These are phyloP conservation scores for Andrographis paniculata DNA, from an alignment of 305 asterid genomes.

Conservation along the genomic window DNA sequence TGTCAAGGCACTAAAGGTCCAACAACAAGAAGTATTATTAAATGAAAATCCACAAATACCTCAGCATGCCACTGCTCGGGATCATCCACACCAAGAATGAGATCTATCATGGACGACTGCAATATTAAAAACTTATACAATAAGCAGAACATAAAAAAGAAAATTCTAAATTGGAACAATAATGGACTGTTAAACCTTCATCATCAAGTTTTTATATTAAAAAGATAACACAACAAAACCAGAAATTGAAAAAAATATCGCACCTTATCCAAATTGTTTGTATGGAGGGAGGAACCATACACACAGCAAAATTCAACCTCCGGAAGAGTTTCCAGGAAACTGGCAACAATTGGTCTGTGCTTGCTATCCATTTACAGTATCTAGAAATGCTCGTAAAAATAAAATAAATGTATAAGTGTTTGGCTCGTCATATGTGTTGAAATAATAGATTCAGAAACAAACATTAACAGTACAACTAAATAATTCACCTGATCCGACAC, in stretches of 20 bases:
- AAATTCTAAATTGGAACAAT: background rate
- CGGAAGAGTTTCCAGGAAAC: constrained; percentile 62
- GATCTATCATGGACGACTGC: constrained; percentile 76
- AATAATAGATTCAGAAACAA: too few relatives aligned
- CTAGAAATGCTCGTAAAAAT: too few relatives aligned
- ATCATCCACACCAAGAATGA: constrained; percentile 74
- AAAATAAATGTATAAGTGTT: too few relatives aligned
- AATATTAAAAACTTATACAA: constrained; percentile 6
- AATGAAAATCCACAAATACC: constrained; percentile 32
- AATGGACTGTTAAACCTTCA: constrained; percentile 1
- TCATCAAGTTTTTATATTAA: background rate
- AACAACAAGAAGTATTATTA: constrained; percentile 6
- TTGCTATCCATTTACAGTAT: constrained; percentile 31
- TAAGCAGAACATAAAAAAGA: background rate
- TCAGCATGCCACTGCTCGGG: constrained; percentile 76
- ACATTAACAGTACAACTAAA: too few relatives aligned
- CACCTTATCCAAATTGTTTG: constrained; percentile 64
- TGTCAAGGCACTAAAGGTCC: background rate
- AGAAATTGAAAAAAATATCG: constrained; percentile 5
- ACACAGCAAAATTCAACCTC: constrained; percentile 73
- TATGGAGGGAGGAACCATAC: constrained; percentile 87
- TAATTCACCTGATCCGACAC: too few relatives aligned
- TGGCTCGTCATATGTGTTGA: too few relatives aligned
- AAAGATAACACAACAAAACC: background rate
- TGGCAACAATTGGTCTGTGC: constrained; percentile 24